Conservation (phyloP, 2,329 filamentous ascomycete genomes). For the Aspergillus tamarii region DNA sequence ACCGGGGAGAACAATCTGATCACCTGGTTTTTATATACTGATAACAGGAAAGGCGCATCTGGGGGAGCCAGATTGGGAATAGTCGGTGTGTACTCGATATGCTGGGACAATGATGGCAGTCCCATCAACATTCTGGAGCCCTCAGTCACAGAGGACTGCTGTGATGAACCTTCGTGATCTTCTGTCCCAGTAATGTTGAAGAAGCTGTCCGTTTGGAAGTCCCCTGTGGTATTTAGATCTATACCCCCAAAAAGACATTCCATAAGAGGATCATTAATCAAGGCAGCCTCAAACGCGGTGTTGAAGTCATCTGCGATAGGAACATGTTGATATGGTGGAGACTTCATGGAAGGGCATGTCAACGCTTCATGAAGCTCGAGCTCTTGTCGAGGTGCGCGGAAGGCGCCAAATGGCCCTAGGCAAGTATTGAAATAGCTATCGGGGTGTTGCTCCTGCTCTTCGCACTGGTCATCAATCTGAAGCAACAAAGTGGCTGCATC, state of each 20-base stretch:
- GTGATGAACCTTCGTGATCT: background rate
- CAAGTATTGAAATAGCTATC: background rate
- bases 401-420: background rate
- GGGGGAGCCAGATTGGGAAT: background rate
- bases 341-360: background rate
- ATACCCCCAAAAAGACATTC: constrained; percentile 12
- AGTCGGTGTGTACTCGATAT: background rate
- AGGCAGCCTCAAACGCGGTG: background rate
- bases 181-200: constrained; percentile 13
- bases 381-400: background rate
- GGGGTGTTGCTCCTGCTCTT: background rate
- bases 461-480: background rate
- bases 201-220: constrained; percentile 6
- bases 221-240: background rate
- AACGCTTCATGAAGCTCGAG: background rate
- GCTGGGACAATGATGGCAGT: background rate
- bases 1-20: constrained; percentile 34
- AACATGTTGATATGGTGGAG: background rate
- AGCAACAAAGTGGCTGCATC: background rate
- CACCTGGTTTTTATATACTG: constrained; percentile 30
- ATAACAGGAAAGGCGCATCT: background rate
- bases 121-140: background rate
- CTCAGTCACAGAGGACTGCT: background rate
- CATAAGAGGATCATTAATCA: constrained; percentile 10
- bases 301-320: background rate